Evolutionary conservation across 106 monocot genomes (phyloP).

Genomic region (Dioscorea zingiberensis): DNA sequence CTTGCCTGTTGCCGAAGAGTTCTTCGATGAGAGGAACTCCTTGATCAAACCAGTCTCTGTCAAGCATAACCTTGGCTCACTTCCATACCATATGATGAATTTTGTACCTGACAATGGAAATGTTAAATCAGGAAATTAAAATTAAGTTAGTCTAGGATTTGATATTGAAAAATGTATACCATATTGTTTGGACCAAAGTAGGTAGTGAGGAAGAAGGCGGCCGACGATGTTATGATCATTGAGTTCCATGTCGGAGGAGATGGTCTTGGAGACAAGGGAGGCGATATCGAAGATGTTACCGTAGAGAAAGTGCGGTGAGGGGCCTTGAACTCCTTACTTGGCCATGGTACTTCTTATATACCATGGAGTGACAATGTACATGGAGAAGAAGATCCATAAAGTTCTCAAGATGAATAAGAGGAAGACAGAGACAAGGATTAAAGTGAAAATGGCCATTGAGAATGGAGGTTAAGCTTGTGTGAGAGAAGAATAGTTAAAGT

Average conservation of each 20-base stretch:
- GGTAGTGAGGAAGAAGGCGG: constrained; percentile 82
- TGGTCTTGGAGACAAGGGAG: constrained; percentile 36
- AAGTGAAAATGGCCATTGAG: too few relatives aligned
- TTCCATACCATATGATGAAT: constrained; percentile 87
- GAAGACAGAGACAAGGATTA: constrained; percentile 4
- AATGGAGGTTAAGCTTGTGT: too few relatives aligned
- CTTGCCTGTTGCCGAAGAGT: constrained; percentile 48
- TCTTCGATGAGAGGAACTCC: constrained; percentile 78
- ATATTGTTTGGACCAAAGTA: constrained; percentile 69
- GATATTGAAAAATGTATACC: constrained; percentile 24
- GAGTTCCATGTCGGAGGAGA: constrained; percentile 44
- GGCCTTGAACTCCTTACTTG: constrained; percentile 63
- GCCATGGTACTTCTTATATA: constrained; percentile 52
- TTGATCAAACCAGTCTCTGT: constrained; percentile 79
- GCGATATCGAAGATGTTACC: constrained; percentile 72
- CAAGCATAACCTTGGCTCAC: constrained; percentile 90
- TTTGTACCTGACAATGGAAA: constrained; percentile 79
- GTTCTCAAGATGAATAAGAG: constrained; percentile 27
- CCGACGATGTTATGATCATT: constrained; percentile 69
- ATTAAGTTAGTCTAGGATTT: too few relatives aligned
- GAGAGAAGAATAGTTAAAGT: too few relatives aligned
- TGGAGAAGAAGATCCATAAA: constrained; percentile 47
- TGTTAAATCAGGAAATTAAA: too few relatives aligned
- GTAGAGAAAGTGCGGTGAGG: constrained; percentile 42
- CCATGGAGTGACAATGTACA: constrained; percentile 54